phyloP scores from a whole-genome alignment of 768 basidiomycete species.

The Kondoa subrosea region DNA sequence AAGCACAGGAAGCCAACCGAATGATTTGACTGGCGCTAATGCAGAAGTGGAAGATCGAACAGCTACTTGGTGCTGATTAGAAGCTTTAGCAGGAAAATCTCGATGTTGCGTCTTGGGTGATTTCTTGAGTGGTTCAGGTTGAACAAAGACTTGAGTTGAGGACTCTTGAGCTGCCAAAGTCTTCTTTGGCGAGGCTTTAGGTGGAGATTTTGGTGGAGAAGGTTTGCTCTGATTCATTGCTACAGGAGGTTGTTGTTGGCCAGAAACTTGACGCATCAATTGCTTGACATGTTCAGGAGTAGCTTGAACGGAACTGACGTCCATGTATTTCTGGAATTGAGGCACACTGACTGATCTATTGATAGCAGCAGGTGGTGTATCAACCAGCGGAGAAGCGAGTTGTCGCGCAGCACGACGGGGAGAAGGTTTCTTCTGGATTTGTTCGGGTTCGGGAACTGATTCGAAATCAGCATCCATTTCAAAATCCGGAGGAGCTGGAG shows the following conservation, averaged over 20 bases:
- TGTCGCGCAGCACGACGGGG: background rate
- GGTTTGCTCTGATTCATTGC: background rate
- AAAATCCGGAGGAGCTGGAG: background rate
- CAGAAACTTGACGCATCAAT: background rate
- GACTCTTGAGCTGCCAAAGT: background rate
- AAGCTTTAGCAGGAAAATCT: background rate
- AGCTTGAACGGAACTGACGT: background rate
- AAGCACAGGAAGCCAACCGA: background rate
- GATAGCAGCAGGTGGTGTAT: background rate
- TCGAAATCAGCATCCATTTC: background rate
- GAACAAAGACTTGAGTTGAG: background rate
- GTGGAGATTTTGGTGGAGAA: background rate
- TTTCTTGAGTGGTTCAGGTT: conserved; percentile 1
- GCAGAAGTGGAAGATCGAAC: background rate
- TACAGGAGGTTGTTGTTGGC: background rate
- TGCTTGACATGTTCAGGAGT: background rate
- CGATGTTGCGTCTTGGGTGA: background rate
- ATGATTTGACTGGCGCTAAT: background rate
- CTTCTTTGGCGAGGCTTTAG: background rate
- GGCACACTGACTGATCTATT: background rate
- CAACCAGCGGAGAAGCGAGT: background rate
- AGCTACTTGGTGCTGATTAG: background rate
- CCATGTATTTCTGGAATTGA: background rate
- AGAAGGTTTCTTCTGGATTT: background rate
- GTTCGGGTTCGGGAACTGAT: background rate